A percentile compares a stretch with the other conserved stretches of the same genome.
These are phyloP conservation scores for Ilyonectria sp. DNA, from an alignment of 2,329 filamentous ascomycete species.

Conservation along the genomic window DNA sequence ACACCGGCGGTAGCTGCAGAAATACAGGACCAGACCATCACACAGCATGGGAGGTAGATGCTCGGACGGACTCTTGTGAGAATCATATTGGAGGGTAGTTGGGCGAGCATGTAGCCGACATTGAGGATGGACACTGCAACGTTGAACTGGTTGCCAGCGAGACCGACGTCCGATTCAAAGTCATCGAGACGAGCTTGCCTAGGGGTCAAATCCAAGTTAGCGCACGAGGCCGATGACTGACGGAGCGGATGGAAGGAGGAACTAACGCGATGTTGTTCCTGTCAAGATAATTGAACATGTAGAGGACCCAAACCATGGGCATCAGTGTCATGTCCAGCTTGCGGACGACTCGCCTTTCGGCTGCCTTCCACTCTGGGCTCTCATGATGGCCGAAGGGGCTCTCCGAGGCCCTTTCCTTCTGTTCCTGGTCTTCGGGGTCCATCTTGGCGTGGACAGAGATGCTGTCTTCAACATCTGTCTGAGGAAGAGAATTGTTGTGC, in stretches of 20 bases:
- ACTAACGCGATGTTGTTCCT: constrained; percentile 39
- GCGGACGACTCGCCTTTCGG: constrained; percentile 37
- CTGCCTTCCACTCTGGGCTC: neutral
- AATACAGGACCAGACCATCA: constrained; percentile 42
- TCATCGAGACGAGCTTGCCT: constrained; percentile 44
- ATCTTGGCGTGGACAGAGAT: too few species aligned
- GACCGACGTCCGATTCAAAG: constrained; percentile 44
- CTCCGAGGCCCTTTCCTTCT: too few species aligned
- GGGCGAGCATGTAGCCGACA: constrained; percentile 40
- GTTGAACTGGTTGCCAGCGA: constrained; percentile 44
- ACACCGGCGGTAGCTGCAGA: constrained; percentile 39
- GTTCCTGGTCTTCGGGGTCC: too few species aligned
- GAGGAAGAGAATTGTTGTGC: too few species aligned
- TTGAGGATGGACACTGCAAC: constrained; percentile 47
- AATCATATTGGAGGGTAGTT: constrained; percentile 35
- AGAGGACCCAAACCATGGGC: constrained; percentile 41
- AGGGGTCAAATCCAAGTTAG: neutral
- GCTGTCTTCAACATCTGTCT: too few species aligned
- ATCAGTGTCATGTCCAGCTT: constrained; percentile 35
- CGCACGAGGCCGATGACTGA: too few species aligned
- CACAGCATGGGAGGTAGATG: constrained; percentile 38
- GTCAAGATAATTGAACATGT: constrained; percentile 44
- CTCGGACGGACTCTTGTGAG: constrained; percentile 35
- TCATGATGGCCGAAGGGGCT: neutral
- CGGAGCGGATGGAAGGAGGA: too few species aligned